Evolutionary conservation across 2,329 filamentous ascomycete species (phyloP).

Genomic region (Fusarium chuoi): DNA sequence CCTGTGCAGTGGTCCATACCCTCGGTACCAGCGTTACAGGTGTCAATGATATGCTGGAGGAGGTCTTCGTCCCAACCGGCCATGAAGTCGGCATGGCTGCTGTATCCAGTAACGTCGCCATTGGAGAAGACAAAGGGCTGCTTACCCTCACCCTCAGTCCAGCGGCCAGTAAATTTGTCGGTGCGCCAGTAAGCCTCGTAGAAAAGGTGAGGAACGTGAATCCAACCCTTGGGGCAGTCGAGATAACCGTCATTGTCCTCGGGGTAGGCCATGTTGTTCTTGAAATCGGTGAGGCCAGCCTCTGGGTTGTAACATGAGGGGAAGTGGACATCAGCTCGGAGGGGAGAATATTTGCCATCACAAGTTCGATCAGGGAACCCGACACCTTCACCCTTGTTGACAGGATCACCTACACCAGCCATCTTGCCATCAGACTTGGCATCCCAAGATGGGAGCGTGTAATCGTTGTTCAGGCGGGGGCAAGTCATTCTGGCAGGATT

Average conservation of each 20-base stretch:
- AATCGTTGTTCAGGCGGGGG: constrained; percentile 61
- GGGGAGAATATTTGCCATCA: constrained; percentile 68
- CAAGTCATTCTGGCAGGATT: constrained; percentile 70
- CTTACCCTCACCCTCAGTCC: constrained; percentile 62
- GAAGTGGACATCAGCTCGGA: constrained; percentile 76
- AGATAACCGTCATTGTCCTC: constrained; percentile 57
- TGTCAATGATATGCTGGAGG: constrained; percentile 74
- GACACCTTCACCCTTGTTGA: constrained; percentile 65
- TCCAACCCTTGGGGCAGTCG: constrained; percentile 65
- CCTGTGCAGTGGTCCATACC: constrained; percentile 72
- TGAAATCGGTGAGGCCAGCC: constrained; percentile 67
- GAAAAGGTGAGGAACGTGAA: constrained; percentile 68
- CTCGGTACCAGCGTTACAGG: constrained; percentile 67
- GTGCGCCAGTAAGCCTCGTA: constrained; percentile 71
- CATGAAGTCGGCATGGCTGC: constrained; percentile 77
- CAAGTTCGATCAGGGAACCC: constrained; percentile 79
- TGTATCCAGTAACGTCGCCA: constrained; percentile 76
- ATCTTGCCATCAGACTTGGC: constrained; percentile 62
- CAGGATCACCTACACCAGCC: constrained; percentile 65
- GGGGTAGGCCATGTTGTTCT: constrained; percentile 75
- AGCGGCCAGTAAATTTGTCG: constrained; percentile 60
- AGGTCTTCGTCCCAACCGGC: constrained; percentile 75
- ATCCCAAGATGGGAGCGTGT: constrained; percentile 63
- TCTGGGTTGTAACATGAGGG: constrained; percentile 78
- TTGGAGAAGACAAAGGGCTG: constrained; percentile 76